These are phyloP conservation scores for Ballota nigra DNA, from an alignment of 257 asterid genomes.

Conservation along the genomic window DNA sequence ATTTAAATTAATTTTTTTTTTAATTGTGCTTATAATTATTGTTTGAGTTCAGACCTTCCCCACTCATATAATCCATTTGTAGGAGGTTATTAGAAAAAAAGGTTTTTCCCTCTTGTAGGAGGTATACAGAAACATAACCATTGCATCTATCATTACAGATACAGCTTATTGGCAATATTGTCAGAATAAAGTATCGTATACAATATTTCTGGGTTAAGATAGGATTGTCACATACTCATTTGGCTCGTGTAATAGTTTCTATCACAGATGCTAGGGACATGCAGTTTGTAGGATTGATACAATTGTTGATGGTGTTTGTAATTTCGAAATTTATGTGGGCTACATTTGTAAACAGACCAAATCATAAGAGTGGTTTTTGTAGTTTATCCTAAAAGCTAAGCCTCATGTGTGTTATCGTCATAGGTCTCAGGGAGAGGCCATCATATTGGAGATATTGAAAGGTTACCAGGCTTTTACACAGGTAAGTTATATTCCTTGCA, in stretches of 20 bases:
- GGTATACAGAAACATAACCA: not conserved
- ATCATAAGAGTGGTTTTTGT: constrained; percentile 5
- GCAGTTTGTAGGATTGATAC: constrained; percentile 2
- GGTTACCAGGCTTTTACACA: constrained; percentile 99
- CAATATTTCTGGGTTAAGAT: not conserved
- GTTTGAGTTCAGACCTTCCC: not conserved
- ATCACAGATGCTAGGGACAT: not conserved
- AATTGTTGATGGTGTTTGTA: not conserved
- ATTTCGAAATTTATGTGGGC: not conserved
- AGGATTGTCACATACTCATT: not conserved
- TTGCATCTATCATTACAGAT: not conserved
- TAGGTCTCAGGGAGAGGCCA: constrained; percentile 99
- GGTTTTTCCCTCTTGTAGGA: not conserved
- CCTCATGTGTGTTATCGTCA: constrained; percentile 30
- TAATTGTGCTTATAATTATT: not conserved
- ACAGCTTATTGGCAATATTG: too few species aligned
- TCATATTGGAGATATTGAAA: constrained; percentile 91
- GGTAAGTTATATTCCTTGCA: constrained; percentile 37
- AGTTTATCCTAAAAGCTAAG: constrained; percentile 7
- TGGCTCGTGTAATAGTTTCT: not conserved
- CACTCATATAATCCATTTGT: not conserved
- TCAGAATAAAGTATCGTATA: too few species aligned
- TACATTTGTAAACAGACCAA: not conserved
- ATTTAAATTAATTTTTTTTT: not conserved
- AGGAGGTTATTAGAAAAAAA: not conserved